phyloP scores from a whole-genome alignment of 2,329 filamentous ascomycete species.

The Cryphonectria nitschkei region DNA sequence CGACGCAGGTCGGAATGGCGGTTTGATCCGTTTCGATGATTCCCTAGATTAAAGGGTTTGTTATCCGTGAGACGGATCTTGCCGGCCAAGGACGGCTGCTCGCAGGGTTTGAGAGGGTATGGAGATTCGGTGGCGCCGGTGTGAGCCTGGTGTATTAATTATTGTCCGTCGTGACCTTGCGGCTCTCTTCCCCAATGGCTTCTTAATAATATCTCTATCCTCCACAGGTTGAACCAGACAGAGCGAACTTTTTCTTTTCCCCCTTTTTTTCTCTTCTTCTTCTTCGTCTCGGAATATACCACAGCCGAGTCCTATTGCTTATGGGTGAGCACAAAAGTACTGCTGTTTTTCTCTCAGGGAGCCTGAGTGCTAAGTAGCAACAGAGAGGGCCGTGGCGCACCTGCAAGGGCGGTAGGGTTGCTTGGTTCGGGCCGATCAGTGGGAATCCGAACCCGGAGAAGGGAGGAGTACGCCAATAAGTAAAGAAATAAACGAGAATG shows the following conservation, averaged over 20 bases:
- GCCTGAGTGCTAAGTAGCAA: background rate
- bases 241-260: background rate
- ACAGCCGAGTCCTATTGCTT: background rate
- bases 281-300: background rate
- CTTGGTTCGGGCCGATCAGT: constrained; percentile 1
- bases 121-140: constrained; percentile 11
- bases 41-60: background rate
- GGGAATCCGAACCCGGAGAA: background rate
- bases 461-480: background rate
- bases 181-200: constrained; percentile 1
- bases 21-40: background rate
- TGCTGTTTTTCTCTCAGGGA: background rate
- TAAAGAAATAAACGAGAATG: background rate
- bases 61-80: constrained; percentile 17
- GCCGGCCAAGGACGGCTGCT: constrained; percentile 6
- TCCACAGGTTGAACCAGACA: background rate
- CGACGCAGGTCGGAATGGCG: background rate
- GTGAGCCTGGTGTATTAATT: background rate
- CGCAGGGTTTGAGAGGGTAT: constrained; percentile 3
- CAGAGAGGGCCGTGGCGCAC: constrained; percentile 4
- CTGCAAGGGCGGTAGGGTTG: background rate
- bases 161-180: constrained; percentile 12
- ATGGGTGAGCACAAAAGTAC: background rate
- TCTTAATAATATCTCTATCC: background rate
- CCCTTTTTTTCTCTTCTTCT: background rate